phyloP scores from a whole-genome alignment of 2,329 filamentous ascomycete genomes.

The Cercospora zeae-maydis region DNA sequence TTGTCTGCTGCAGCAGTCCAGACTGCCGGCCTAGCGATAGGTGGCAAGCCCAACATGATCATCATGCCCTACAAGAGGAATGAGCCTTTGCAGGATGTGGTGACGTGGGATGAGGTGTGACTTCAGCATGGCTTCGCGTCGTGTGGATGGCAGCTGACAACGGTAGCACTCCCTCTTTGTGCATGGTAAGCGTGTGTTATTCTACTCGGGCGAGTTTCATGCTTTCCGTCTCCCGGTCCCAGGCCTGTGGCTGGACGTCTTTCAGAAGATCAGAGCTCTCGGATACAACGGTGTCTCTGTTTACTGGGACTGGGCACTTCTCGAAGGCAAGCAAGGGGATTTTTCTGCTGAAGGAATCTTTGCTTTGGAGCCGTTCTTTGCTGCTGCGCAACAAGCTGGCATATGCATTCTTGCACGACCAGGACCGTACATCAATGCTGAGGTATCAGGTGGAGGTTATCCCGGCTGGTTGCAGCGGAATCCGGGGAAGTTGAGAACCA shows the following conservation, averaged over 20 bases:
- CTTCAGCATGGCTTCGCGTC: not conserved
- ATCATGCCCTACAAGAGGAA: slow-evolving; percentile 48
- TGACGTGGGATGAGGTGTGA: slow-evolving; percentile 63
- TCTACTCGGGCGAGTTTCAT: slow-evolving; percentile 73
- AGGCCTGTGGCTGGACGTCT: slow-evolving; percentile 65
- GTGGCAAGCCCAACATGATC: slow-evolving; percentile 48
- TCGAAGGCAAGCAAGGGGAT: slow-evolving; percentile 68
- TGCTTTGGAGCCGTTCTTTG: slow-evolving; percentile 69
- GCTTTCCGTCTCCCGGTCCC: slow-evolving; percentile 63
- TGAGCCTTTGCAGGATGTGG: slow-evolving; percentile 54
- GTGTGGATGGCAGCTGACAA: not conserved
- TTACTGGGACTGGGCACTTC: slow-evolving; percentile 73
- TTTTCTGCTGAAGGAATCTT: slow-evolving; percentile 71
- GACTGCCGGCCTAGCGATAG: slow-evolving; percentile 45
- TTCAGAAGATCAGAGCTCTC: slow-evolving; percentile 77
- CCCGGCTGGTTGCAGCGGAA: slow-evolving; percentile 74
- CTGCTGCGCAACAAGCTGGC: slow-evolving; percentile 67
- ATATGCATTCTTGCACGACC: slow-evolving; percentile 67
- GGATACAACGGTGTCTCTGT: slow-evolving; percentile 79
- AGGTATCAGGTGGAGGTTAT: slow-evolving; percentile 71
- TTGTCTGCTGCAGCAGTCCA: slow-evolving; percentile 26
- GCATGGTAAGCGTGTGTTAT: slow-evolving; percentile 64
- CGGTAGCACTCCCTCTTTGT: slow-evolving; percentile 61
- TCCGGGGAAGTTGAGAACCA: slow-evolving; percentile 62
- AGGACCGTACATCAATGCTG: slow-evolving; percentile 64